Evolutionary conservation across 768 basidiomycete species (phyloP), one percentile per base, ranked within the genome.

Genomic region (Gymnopilus dilepis): DNA sequence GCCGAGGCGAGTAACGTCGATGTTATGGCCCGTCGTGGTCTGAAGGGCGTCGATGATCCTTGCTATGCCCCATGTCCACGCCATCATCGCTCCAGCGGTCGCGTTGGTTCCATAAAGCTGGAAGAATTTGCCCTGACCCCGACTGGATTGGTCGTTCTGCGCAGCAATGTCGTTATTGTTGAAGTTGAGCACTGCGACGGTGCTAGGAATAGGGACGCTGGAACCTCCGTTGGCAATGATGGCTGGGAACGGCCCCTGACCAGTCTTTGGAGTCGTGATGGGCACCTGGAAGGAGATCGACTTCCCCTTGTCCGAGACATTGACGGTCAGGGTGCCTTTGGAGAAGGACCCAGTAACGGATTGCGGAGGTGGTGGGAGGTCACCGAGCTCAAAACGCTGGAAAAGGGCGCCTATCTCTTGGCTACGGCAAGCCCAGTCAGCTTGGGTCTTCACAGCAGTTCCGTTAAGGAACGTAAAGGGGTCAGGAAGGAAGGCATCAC

Each of bases 41-140:
- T 84, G 81, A 42, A 86, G 76, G 12, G 77, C 82, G 67, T 85
- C 85, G 70, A 86, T 84, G 70, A 86, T 79, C 24, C 85, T 82
- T 47, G 78, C 76, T 53, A 84, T 78, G 59, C 80, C 85, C 85
- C 84, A 85, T 0, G 80, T 78, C 84, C 83, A 84, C 3, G 84
- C 84, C 4, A 77, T 81, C 77, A 84, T 78, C 9, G 83, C 80
- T 37, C 74, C 73, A 0, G 84, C 83, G 48, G 76, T 78, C 40
- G 77, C 76, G 59, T 67, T 72, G 19, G 65, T 72, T 8, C 83
- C 84, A 68, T 81, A 85, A 30, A 86, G 76, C 54, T 74, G 73
- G 73, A 81, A 86, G 77, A 86, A 86, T 47, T 80, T 79, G 24
- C 85, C 84, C 26, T 73, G 59, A 7, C 85, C 84, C 6, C 84